phyloP scores from a whole-genome alignment of 169 alveolate species.

The Plasmodium gaboni region DNA sequence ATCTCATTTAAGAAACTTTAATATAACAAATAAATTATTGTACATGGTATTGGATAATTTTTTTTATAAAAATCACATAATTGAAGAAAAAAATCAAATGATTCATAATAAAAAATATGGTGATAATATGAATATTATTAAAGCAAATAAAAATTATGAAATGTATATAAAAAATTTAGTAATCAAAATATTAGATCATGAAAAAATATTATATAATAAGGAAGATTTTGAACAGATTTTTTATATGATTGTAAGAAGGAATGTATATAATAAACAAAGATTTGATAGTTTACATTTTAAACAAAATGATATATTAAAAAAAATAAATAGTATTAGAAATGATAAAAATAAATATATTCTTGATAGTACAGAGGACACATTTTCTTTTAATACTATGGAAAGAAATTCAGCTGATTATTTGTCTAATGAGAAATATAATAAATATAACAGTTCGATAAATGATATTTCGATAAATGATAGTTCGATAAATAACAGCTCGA shows the following conservation, averaged over 20 bases:
- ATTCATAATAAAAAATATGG: not conserved
- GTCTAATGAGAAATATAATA: too few species aligned
- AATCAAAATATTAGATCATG: constrained; percentile 52
- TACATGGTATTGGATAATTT: constrained; percentile 13
- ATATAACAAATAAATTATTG: constrained; percentile 47
- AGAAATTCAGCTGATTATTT: too few species aligned
- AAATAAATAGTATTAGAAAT: not conserved
- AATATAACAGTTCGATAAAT: too few species aligned
- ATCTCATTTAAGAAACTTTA: constrained; percentile 9
- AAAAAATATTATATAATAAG: constrained; percentile 51
- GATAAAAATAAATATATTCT: not conserved
- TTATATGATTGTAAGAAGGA: constrained; percentile 57
- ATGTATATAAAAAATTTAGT: constrained; percentile 58
- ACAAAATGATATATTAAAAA: not conserved
- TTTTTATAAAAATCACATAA: constrained; percentile 7
- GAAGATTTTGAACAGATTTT: constrained; percentile 72
- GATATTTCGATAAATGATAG: too few species aligned
- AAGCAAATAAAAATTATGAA: constrained; percentile 53
- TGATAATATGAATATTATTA: not conserved
- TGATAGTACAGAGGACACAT: constrained; percentile 16
- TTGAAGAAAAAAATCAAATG: constrained; percentile 14
- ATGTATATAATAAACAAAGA: not conserved
- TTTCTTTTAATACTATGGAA: too few species aligned
- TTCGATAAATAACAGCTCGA: too few species aligned
- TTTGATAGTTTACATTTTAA: not conserved